These are phyloP conservation scores for Alternaria sp. DNA, from an alignment of 2,329 filamentous ascomycete species.

Conservation along the genomic window DNA sequence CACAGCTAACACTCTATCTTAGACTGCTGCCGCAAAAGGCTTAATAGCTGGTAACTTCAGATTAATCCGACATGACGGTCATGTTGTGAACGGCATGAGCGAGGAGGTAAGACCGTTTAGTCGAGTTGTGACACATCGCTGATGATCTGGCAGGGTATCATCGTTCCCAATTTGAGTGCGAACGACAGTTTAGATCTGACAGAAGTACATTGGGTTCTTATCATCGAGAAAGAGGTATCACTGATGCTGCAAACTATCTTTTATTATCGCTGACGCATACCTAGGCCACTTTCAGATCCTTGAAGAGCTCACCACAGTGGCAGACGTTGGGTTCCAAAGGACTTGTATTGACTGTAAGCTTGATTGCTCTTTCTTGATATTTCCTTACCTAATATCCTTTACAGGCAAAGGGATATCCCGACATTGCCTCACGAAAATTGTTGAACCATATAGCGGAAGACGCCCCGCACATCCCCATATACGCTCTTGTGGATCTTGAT, in stretches of 20 bases:
- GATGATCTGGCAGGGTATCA: slow-evolving; percentile 61
- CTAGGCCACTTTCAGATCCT: slow-evolving; percentile 77
- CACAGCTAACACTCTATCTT: slow-evolving; percentile 6
- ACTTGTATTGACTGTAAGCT: slow-evolving; percentile 71
- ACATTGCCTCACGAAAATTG: slow-evolving; percentile 73
- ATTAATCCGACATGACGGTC: slow-evolving; percentile 58
- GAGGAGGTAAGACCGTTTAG: slow-evolving; percentile 48
- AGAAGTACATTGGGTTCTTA: slow-evolving; percentile 68
- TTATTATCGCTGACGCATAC: slow-evolving; percentile 22
- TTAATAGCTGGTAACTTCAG: slow-evolving; percentile 68
- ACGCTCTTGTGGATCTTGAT: slow-evolving; percentile 76
- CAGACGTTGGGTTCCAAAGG: slow-evolving; percentile 61
- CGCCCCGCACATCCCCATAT: slow-evolving; percentile 58
- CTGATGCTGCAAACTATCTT: not conserved
- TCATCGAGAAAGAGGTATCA: slow-evolving; percentile 80
- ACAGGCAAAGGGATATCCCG: slow-evolving; percentile 83
- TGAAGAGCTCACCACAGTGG: slow-evolving; percentile 68
- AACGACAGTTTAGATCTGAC: slow-evolving; percentile 62
- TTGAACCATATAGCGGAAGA: slow-evolving; percentile 57
- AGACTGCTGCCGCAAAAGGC: slow-evolving; percentile 79
- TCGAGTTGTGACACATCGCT: not conserved
- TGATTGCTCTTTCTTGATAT: not conserved
- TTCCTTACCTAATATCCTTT: slow-evolving; percentile 18
- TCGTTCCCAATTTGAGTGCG: slow-evolving; percentile 65
- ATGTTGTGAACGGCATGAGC: slow-evolving; percentile 50